Evolutionary conservation across 2,329 filamentous ascomycete species (phyloP).

Genomic region (Cercospora sp.): DNA sequence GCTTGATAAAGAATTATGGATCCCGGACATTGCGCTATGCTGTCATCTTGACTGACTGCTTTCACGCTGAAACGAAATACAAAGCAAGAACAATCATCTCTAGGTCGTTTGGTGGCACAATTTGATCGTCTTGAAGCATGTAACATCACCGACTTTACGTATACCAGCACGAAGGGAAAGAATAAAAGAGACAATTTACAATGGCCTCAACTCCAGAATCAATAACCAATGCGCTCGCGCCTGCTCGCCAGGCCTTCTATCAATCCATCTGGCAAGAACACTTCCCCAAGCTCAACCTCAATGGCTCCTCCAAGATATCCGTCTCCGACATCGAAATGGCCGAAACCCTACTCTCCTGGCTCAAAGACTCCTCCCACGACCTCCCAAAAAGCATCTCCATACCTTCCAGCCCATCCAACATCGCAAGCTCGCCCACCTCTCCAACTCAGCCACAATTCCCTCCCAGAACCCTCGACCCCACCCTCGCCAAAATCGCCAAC

Average conservation of each 20-base stretch:
- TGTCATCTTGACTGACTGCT: background rate
- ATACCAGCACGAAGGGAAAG: background rate
- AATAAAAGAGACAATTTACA: background rate
- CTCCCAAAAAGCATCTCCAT: constrained; percentile 6
- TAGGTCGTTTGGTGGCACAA: too few species aligned
- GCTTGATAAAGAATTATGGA: background rate
- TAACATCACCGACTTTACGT: background rate
- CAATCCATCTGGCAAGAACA: constrained; percentile 12
- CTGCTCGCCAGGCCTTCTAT: constrained; percentile 14
- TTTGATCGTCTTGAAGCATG: background rate
- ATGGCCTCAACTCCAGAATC: constrained; percentile 12
- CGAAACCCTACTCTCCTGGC: constrained; percentile 14
- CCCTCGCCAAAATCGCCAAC: constrained; percentile 9
- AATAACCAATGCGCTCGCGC: constrained; percentile 9
- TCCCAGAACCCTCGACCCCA: background rate
- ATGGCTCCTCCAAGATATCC: constrained; percentile 8
- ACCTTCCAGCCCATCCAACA: background rate
- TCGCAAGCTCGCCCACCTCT: background rate
- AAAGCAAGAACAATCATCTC: background rate
- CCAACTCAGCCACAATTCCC: background rate
- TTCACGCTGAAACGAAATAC: background rate
- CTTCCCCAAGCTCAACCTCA: constrained; percentile 13
- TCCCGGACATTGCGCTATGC: background rate
- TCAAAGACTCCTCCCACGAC: constrained; percentile 10
- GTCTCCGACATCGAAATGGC: constrained; percentile 15